Percentiles rank a stretch among this genome's conserved stretches.
These are phyloP conservation scores for Clohesyomyces aquaticus DNA, from an alignment of 495 filamentous ascomycete species.

Conservation along the genomic window DNA sequence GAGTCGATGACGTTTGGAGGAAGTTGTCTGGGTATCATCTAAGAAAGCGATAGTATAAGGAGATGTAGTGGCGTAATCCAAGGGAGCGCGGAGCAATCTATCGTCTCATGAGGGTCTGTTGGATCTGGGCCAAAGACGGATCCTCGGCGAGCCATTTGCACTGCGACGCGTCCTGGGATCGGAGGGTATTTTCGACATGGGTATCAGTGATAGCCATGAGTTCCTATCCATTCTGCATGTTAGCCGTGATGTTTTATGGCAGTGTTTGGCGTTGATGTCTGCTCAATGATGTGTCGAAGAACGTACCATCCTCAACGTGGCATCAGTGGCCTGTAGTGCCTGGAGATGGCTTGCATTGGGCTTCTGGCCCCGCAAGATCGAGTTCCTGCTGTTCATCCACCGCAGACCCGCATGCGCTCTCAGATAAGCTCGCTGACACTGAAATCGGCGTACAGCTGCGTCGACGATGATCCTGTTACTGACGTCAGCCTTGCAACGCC, in stretches of 20 bases:
- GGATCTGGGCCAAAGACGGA: slow-evolving; percentile 41
- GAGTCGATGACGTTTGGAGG: neutral
- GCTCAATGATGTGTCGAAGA: too few relatives aligned
- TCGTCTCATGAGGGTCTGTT: slow-evolving; percentile 35
- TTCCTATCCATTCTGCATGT: slow-evolving; percentile 33
- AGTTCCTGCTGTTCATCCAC: slow-evolving; percentile 76
- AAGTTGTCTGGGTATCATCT: slow-evolving; percentile 19
- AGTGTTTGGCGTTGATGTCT: too few relatives aligned
- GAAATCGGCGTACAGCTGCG: slow-evolving; percentile 76
- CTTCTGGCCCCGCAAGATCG: slow-evolving; percentile 66
- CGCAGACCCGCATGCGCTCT: slow-evolving; percentile 74
- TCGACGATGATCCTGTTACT: slow-evolving; percentile 71
- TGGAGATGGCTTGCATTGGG: slow-evolving; percentile 61
- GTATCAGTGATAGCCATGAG: slow-evolving; percentile 47
- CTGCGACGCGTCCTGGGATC: slow-evolving; percentile 42
- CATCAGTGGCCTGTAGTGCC: slow-evolving; percentile 62
- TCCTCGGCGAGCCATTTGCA: slow-evolving; percentile 51
- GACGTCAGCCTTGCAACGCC: slow-evolving; percentile 31
- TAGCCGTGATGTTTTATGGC: neutral
- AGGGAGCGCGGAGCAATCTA: slow-evolving; percentile 4
- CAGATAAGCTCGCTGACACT: slow-evolving; percentile 83
- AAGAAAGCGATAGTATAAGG: slow-evolving; percentile 6
- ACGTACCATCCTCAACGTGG: slow-evolving; percentile 66
- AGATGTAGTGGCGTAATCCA: neutral
- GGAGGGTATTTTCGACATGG: slow-evolving; percentile 46